Base-by-base conservation (phyloP, 345 rosid species). In the Arabidopsis arenosa region DNA sequence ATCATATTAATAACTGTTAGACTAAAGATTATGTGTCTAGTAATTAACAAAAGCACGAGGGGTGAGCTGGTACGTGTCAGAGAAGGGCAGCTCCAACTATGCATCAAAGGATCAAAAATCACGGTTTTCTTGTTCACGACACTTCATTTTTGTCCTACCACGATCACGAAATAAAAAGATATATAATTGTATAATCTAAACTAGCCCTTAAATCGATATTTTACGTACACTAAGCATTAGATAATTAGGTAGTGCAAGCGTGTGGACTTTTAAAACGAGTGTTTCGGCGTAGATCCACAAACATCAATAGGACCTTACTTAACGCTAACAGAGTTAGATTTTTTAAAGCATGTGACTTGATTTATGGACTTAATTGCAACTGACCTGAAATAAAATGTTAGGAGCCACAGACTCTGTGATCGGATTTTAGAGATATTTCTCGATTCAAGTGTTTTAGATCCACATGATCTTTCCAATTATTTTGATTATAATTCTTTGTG, bases 61-160 rank as follows among this genome's bases (percentile, higher is more conserved):
- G 65, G 43, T 76, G 80, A 70, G 80, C 75, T 76, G 80, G 80
- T 66, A 54, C 71, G 57, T 76, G 80, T 76, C 80, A 76, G 80
- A 32, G 52, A 70, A 55, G 43, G 9, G 65, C 68, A 76, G 28
- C 75, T 70, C 75, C 44, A 70, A 63, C 53, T 76, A 26, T 63
- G 53, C 60, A 63, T 64, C 75, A 36, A 76, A 76, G 80, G 75
- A 55, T 76, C 36, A 55, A 76, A 66, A 54, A 44, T 62, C 80
- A 76, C 70, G 33, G 75, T 76, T 69, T 69, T 76, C 71, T 69
- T 43, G 75, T 69, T 54, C 75, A 62, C 18, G 52, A 63, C 71
- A 76, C 75, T 70, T 76, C 66, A 37, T 28, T 26, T 75, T 32
- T 63, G 60, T 63, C 66, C 4, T 21, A 41, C 65, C 80, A 76